Evolutionary conservation across 73 alveolate species (phyloP).

Genomic region (Diophrys sp.): DNA sequence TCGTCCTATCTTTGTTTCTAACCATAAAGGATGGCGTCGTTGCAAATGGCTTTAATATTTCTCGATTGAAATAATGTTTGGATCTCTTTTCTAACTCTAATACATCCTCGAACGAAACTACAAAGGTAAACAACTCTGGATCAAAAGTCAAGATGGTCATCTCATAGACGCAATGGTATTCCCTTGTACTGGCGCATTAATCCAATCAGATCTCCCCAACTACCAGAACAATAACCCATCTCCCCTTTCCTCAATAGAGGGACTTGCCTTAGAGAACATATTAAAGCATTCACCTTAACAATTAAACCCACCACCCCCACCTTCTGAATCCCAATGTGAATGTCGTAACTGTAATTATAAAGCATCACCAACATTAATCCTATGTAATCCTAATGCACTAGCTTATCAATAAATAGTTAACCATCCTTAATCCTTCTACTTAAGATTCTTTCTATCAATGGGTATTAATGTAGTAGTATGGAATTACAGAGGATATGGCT

Average conservation of each 20-base stretch:
- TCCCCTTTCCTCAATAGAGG: too few species aligned
- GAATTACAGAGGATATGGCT: slow-evolving; percentile 83
- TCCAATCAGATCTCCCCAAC: slow-evolving; percentile 5
- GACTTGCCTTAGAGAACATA: too few species aligned
- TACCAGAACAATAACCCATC: neutral
- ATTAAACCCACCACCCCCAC: neutral
- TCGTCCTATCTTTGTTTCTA: neutral
- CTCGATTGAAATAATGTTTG: slow-evolving; percentile 31
- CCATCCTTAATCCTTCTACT: slow-evolving; percentile 39
- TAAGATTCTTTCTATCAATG: slow-evolving; percentile 33
- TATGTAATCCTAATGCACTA: slow-evolving; percentile 87
- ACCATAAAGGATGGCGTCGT: slow-evolving; percentile 1
- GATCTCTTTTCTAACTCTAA: slow-evolving; percentile 28
- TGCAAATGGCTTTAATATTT: slow-evolving; percentile 19
- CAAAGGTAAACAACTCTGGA: slow-evolving; percentile 40
- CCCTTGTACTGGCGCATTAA: slow-evolving; percentile 34
- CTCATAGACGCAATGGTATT: slow-evolving; percentile 54
- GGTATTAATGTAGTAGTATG: slow-evolving; percentile 73
- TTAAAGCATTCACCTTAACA: too few species aligned
- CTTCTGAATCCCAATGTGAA: neutral
- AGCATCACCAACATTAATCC: slow-evolving; percentile 59
- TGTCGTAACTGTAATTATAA: neutral
- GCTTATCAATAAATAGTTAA: slow-evolving; percentile 61
- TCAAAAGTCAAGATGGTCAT: slow-evolving; percentile 7
- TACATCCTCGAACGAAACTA: slow-evolving; percentile 36